Percentiles rank a stretch among this genome's conserved stretches.
These are phyloP conservation scores for Syzygium malaccense DNA, from an alignment of 441 rosid genomes.

Conservation along the genomic window DNA sequence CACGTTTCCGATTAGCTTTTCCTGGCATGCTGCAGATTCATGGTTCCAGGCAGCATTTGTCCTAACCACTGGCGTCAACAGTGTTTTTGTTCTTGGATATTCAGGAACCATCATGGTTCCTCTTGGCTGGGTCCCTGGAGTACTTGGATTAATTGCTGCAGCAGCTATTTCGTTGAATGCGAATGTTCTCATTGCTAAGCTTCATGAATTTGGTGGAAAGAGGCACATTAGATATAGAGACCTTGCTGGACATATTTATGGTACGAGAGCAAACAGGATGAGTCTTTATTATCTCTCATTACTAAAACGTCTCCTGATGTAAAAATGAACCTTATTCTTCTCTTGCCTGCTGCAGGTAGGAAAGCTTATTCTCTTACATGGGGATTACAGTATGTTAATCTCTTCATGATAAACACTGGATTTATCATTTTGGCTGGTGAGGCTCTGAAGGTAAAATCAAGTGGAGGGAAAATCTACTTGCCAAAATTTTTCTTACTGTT, in stretches of 20 bases:
- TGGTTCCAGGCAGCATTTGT: conserved; percentile 92
- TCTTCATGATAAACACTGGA: conserved; percentile 92
- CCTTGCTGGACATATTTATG: conserved; percentile 78
- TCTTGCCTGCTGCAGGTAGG: conserved; percentile 40
- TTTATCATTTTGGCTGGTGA: conserved; percentile 84
- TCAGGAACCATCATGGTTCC: conserved; percentile 88
- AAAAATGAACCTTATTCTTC: background rate
- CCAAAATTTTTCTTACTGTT: background rate
- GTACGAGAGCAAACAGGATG: conserved; percentile 19
- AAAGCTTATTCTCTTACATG: conserved; percentile 69
- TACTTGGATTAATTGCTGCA: conserved; percentile 59
- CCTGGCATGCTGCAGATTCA: conserved; percentile 45
- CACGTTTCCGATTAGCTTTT: background rate
- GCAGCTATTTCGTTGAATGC: conserved; percentile 72
- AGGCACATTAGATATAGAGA: conserved; percentile 95
- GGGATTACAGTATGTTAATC: conserved; percentile 83
- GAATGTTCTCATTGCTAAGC: conserved; percentile 71
- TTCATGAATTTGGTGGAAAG: conserved; percentile 84
- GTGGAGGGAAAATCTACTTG: background rate
- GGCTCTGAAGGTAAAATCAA: conserved; percentile 59
- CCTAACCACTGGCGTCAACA: conserved; percentile 83
- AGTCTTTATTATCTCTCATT: background rate
- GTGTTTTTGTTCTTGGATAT: conserved; percentile 89
- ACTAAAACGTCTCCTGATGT: background rate
- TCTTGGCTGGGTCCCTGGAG: conserved; percentile 81